Evolutionary conservation across 1,284 basidiomycete genomes (phyloP).

Genomic region (Mycena citricolor): DNA sequence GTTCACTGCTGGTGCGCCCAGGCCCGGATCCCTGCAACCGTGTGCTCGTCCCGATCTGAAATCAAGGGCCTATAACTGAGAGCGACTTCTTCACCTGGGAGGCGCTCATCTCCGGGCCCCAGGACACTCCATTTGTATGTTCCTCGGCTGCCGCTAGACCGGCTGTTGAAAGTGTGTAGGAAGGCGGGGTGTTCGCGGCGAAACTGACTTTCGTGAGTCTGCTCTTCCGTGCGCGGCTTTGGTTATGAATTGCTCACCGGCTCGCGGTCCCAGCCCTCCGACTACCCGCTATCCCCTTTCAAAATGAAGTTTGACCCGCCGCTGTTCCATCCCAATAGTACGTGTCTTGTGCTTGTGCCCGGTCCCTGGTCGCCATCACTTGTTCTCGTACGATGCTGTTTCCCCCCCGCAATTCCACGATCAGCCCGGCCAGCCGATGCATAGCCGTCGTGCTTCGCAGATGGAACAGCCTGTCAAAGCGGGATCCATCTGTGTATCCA

Average conservation of each 20-base stretch:
- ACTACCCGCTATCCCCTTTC: constrained; percentile 95
- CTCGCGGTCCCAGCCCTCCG: constrained; percentile 76
- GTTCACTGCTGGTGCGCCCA: constrained; percentile 81
- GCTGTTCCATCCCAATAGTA: constrained; percentile 96
- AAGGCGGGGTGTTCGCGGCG: constrained; percentile 95
- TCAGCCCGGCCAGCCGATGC: no score
- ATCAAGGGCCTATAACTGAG: constrained; percentile 82
- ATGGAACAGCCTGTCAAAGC: no score
- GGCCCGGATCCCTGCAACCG: no score
- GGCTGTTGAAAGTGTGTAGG: constrained; percentile 52
- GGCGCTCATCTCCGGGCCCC: constrained; percentile 93
- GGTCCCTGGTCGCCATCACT: no score
- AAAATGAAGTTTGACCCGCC: constrained; percentile 99
- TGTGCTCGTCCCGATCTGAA: constrained; percentile 1
- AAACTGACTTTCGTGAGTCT: constrained; percentile 85
- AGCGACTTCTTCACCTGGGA: constrained; percentile 99
- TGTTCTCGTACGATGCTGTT: no score
- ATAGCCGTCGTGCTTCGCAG: no score
- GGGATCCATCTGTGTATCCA: no score
- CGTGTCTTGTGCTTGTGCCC: constrained; percentile 36
- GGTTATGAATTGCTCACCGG: no score
- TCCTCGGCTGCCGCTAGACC: no score
- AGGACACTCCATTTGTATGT: constrained; percentile 94
- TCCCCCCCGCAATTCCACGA: no score
- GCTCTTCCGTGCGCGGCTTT: no score